These are phyloP conservation scores for Omphalea diandra DNA, from an alignment of 441 rosid species.

Conservation along the genomic window DNA sequence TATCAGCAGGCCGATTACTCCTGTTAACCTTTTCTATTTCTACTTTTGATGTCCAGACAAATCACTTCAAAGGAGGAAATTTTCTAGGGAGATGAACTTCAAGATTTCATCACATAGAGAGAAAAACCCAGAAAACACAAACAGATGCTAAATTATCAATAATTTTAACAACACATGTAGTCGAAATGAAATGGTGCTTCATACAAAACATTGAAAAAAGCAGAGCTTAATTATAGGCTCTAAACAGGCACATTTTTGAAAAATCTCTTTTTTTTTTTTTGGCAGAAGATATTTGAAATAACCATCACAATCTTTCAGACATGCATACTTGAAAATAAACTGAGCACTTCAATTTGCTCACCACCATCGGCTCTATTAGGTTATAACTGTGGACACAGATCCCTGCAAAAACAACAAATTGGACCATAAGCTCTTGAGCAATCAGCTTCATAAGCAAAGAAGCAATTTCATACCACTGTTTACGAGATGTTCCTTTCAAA, in stretches of 20 bases:
- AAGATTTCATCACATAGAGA: too few species aligned
- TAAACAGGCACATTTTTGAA: background rate
- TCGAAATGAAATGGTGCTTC: background rate
- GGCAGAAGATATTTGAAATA: background rate
- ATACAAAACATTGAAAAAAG: background rate
- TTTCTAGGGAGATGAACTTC: too few species aligned
- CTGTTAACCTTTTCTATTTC: too few species aligned
- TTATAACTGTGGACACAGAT: background rate
- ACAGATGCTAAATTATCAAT: background rate
- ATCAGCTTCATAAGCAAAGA: background rate
- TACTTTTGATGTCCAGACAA: too few species aligned
- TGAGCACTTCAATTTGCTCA: background rate
- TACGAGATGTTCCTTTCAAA: too few species aligned
- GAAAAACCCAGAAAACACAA: background rate
- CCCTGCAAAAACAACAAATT: slow-evolving; percentile 8
- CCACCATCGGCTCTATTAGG: background rate
- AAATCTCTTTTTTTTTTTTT: background rate
- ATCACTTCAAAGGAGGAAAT: too few species aligned
- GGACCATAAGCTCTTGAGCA: background rate
- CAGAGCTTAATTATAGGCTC: background rate
- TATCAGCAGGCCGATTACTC: background rate
- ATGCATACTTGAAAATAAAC: background rate
- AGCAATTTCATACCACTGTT: background rate
- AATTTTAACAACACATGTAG: background rate
- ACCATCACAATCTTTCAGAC: background rate